Evolutionary conservation across 257 asterid genomes (phyloP).

Genomic region (Solanum corneliomulleri): DNA sequence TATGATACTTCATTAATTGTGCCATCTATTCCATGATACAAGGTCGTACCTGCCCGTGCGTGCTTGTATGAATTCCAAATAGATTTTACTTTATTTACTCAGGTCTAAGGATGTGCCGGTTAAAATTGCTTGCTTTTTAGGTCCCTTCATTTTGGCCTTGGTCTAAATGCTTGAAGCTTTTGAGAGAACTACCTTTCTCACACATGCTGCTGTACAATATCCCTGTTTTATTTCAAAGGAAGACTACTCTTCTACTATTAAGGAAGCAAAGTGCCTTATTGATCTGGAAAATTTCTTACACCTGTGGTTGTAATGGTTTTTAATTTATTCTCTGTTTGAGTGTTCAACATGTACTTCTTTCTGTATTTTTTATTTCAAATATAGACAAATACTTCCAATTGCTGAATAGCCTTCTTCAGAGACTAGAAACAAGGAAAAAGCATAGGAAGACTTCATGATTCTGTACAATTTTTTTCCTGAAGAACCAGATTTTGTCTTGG

Average conservation of each 20-base stretch:
- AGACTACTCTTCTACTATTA: not conserved
- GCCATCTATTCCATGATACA: not conserved
- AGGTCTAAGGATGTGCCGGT: not conserved
- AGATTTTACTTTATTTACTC: not conserved
- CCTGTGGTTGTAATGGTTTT: not conserved
- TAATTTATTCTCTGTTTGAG: not conserved
- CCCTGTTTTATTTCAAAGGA: not conserved
- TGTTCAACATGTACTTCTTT: not conserved
- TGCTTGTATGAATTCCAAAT: not conserved
- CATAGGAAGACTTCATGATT: not conserved
- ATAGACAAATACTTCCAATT: not conserved
- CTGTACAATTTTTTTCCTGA: not conserved
- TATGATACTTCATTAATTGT: constrained; percentile 13
- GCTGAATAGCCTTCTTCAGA: not conserved
- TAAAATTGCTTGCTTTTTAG: not conserved
- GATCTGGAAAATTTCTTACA: not conserved
- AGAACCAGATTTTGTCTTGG: not conserved
- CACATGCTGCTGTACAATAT: not conserved
- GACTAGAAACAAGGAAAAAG: not conserved
- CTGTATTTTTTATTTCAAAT: not conserved
- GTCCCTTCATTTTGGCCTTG: not conserved
- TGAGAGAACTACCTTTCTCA: not conserved
- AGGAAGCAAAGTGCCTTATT: not conserved
- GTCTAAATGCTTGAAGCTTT: not conserved
- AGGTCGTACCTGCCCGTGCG: not conserved